A percentile compares a stretch with the other conserved stretches of the same genome.
Conservation (phyloP, 2,329 filamentous ascomycete genomes). For the Nothophoma quercina region DNA sequence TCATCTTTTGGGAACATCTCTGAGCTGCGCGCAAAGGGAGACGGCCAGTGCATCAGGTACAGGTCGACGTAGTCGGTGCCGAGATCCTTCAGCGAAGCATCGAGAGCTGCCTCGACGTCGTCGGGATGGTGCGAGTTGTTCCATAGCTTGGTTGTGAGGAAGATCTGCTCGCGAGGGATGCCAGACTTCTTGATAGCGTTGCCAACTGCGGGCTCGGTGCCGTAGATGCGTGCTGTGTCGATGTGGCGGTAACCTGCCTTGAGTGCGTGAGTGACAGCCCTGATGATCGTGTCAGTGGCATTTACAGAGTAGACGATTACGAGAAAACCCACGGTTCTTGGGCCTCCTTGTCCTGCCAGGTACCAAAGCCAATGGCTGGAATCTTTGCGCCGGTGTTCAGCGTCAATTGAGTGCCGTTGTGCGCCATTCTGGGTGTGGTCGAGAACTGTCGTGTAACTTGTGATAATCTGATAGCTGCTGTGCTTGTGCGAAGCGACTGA, state of each 20-base stretch:
- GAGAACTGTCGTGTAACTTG: conserved; percentile 27
- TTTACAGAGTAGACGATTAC: no score
- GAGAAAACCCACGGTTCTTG: conserved; percentile 35
- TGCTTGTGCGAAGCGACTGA: conserved; percentile 22
- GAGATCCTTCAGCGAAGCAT: conserved; percentile 76
- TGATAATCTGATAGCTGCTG: conserved; percentile 20
- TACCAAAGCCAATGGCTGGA: conserved; percentile 70
- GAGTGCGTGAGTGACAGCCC: conserved; percentile 49
- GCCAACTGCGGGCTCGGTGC: conserved; percentile 35
- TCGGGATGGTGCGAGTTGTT: conserved; percentile 80
- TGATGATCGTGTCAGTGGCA: conserved; percentile 10
- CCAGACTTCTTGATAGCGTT: conserved; percentile 42
- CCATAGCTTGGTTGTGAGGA: conserved; percentile 81
- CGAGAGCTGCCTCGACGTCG: conserved; percentile 76
- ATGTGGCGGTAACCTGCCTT: conserved; percentile 43
- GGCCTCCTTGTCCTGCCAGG: conserved; percentile 42
- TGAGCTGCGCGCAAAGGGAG: conserved; percentile 78
- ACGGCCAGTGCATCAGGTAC: conserved; percentile 80
- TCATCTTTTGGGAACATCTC: conserved; percentile 63
- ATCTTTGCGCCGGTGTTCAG: conserved; percentile 77
- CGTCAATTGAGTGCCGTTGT: conserved; percentile 54
- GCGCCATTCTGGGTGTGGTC: conserved; percentile 35
- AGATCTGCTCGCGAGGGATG: conserved; percentile 50
- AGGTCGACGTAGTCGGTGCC: conserved; percentile 87
- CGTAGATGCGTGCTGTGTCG: conserved; percentile 40